phyloP scores from a whole-genome alignment of 1,284 basidiomycete genomes.

The Hypsizygus ulmarius region DNA sequence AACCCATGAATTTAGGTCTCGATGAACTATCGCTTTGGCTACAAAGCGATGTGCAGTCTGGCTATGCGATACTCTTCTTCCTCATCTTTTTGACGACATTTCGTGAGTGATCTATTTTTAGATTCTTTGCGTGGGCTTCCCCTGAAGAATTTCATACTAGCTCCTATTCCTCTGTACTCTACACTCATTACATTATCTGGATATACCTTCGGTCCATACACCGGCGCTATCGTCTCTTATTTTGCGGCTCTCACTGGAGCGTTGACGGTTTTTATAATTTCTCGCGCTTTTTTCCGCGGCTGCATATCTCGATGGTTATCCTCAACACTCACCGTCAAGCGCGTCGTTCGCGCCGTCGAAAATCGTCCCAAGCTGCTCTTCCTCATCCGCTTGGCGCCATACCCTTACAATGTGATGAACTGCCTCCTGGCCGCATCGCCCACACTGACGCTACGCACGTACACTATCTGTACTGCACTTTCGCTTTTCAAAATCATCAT shows the following conservation, averaged over 20 bases:
- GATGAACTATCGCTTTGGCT: slow-evolving; percentile 74
- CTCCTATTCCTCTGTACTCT: slow-evolving; percentile 83
- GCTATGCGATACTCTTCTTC: slow-evolving; percentile 69
- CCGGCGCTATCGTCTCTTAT: slow-evolving; percentile 80
- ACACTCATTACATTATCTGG: slow-evolving; percentile 85
- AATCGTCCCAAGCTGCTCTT: slow-evolving; percentile 81
- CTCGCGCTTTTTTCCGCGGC: slow-evolving; percentile 68
- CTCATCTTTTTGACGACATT: slow-evolving; percentile 82
- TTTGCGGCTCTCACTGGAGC: slow-evolving; percentile 81
- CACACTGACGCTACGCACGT: slow-evolving; percentile 78
- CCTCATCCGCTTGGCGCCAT: slow-evolving; percentile 81
- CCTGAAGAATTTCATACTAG: slow-evolving; percentile 27
- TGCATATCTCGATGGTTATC: slow-evolving; percentile 72
- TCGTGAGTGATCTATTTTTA: slow-evolving; percentile 51
- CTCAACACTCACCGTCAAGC: slow-evolving; percentile 60
- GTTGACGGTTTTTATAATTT: slow-evolving; percentile 73
- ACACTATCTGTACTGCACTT: slow-evolving; percentile 76
- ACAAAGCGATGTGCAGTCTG: slow-evolving; percentile 61
- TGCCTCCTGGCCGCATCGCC: slow-evolving; percentile 83
- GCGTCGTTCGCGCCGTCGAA: slow-evolving; percentile 85
- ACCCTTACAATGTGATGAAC: slow-evolving; percentile 89
- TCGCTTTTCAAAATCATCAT: slow-evolving; percentile 85
- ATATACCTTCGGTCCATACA: slow-evolving; percentile 81
- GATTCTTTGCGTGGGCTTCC: slow-evolving; percentile 20
- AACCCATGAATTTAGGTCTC: slow-evolving; percentile 44